Evolutionary conservation across 495 filamentous ascomycete genomes (phyloP).

Genomic region (Penicillium fimorum): DNA sequence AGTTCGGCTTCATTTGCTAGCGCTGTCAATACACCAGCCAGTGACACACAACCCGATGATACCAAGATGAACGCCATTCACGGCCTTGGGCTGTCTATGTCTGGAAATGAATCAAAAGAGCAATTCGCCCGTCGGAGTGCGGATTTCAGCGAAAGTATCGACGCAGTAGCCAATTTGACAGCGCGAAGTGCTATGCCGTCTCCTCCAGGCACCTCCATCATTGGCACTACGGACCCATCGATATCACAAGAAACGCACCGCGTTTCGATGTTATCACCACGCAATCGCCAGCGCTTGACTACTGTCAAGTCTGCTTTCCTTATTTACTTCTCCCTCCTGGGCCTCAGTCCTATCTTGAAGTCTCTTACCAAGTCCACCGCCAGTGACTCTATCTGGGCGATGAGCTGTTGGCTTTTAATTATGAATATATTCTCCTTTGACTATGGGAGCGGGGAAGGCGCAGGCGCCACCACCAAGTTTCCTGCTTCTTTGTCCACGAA

Average conservation of each 20-base stretch:
- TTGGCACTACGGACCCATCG: slow-evolving; percentile 13
- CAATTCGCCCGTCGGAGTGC: slow-evolving; percentile 24
- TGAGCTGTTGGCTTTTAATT: slow-evolving; percentile 86
- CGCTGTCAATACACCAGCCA: slow-evolving; percentile 32
- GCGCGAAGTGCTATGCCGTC: slow-evolving; percentile 14
- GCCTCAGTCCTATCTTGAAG: slow-evolving; percentile 90
- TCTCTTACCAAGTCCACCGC: slow-evolving; percentile 89
- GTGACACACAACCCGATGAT: slow-evolving; percentile 23
- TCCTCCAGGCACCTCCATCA: slow-evolving; percentile 10
- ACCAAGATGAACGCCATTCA: slow-evolving; percentile 37
- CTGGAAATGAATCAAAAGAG: slow-evolving; percentile 30
- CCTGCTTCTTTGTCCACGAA: slow-evolving; percentile 92
- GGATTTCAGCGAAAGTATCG: slow-evolving; percentile 15
- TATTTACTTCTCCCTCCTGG: slow-evolving; percentile 88
- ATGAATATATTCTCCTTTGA: slow-evolving; percentile 98
- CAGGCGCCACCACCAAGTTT: slow-evolving; percentile 54
- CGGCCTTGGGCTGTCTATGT: slow-evolving; percentile 50
- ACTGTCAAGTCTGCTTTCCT: slow-evolving; percentile 88
- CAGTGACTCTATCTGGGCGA: slow-evolving; percentile 91
- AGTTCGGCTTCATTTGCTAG: slow-evolving; percentile 48
- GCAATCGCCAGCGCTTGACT: slow-evolving; percentile 64
- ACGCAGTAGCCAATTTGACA: slow-evolving; percentile 5
- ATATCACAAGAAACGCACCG: slow-evolving; percentile 23
- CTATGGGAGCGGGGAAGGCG: slow-evolving; percentile 67
- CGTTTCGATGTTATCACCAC: slow-evolving; percentile 49